Base-by-base conservation (phyloP, 192 early-diverging fungal species). In the Endogone sp. region DNA sequence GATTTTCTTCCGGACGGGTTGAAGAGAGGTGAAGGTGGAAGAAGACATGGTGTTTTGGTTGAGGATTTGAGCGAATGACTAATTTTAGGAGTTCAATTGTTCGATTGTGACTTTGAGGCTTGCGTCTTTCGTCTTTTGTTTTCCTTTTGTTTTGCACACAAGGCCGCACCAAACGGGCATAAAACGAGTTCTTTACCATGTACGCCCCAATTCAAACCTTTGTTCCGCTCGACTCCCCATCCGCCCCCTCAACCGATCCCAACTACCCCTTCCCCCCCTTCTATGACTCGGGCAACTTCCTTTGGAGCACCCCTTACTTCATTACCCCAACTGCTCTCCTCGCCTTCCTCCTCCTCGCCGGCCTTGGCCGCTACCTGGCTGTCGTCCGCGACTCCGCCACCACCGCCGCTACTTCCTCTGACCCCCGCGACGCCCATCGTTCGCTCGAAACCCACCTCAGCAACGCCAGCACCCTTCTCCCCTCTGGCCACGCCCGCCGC, bases 261-360 rank as follows among this genome's bases (percentile, higher is more conserved):
- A 30, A 44, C 67, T 69, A 60, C 31, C 67, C 67, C 6, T 70
- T 63, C 44, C 73, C 69, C 3, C 73, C 73, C 4, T 67, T 67
- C 62, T 75, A 66, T 63, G 64, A 65, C 9, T 37, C 65, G 13
- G 69, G 61, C 20, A 63, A 64, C 32, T 75, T 70, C 60, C 37
- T 26, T n/a, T 75, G 32, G 49, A 56, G 64, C 59, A 61, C 73
- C 24, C 74, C 74, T 2, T 75, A 60, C 61, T 66, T 75, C 31
- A 27, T 75, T 27, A 29, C 60, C 22, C 62, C 74, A 6, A 68
- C 62, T 8, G 30, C 55, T 16, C 57, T 70, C 29, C 49, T 71
- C 6, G 60, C 54, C 22, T 60, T 67, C 3, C 65, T 75, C 64
- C 4, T 70, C 56, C 54, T 71, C 23, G 65, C 49, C 20, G 74